Evolutionary conservation across 1,284 basidiomycete genomes (phyloP).

Genomic region (Cutaneotrichosporon cutaneum): DNA sequence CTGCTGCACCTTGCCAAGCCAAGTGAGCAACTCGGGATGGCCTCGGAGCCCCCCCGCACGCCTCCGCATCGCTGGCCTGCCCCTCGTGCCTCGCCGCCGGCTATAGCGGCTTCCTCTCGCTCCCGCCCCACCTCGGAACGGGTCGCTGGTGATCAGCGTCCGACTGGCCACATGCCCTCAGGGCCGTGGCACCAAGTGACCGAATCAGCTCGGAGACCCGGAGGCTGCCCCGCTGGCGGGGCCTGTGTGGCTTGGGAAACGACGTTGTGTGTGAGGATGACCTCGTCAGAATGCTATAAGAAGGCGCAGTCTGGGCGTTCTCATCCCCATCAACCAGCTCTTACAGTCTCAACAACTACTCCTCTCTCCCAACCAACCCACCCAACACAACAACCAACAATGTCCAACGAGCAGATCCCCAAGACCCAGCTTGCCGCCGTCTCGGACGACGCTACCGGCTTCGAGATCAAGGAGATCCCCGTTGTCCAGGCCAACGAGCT

Average conservation of each 20-base stretch:
- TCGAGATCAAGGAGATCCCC: constrained; percentile 27
- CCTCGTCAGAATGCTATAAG: constrained; percentile 11
- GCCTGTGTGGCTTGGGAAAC: not conserved
- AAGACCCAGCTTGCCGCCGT: constrained; percentile 31
- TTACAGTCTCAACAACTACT: constrained; percentile 9
- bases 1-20: too few species aligned
- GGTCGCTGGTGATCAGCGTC: not conserved
- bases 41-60: too few species aligned
- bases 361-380: constrained; percentile 7
- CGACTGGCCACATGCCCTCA: not conserved
- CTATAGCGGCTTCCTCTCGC: not conserved
- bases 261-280: not conserved
- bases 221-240: too few species aligned
- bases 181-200: not conserved
- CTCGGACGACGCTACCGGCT: constrained; percentile 25
- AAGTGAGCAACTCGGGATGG: too few species aligned
- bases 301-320: not conserved
- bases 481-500: constrained; percentile 29
- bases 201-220: not conserved
- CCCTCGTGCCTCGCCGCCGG: not conserved
- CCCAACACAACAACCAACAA: constrained; percentile 16
- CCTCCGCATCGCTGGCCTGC: too few species aligned
- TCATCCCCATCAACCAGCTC: constrained; percentile 14
- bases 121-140: not conserved
- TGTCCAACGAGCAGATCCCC: constrained; percentile 25